These are phyloP conservation scores for Xylaria flabelliformis DNA, from an alignment of 495 filamentous ascomycete genomes.

Conservation along the genomic window DNA sequence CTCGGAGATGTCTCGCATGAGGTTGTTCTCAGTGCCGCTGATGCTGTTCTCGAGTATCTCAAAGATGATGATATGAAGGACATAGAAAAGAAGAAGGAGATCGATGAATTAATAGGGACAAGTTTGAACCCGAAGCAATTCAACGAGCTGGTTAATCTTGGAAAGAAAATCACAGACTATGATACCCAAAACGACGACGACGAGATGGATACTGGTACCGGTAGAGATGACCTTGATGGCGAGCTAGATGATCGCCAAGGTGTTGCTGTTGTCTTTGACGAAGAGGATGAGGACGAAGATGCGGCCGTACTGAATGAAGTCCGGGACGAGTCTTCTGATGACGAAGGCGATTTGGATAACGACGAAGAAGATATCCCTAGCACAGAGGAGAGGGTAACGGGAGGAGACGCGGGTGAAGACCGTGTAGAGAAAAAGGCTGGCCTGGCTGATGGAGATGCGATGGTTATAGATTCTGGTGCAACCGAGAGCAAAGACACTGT, in stretches of 20 bases:
- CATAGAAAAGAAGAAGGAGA: conserved; percentile 96
- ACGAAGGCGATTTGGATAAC: conserved; percentile 60
- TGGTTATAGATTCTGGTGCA: conserved; percentile 76
- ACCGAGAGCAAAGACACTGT: conserved; percentile 44
- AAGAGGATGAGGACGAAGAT: conserved; percentile 89
- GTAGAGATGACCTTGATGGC: conserved; percentile 61
- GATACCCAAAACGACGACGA: conserved; percentile 97
- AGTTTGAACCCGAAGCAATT: conserved; percentile 89
- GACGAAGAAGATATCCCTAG: conserved; percentile 72
- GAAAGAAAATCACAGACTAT: conserved; percentile 99
- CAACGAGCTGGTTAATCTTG: conserved; percentile 94
- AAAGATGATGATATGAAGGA: conserved; percentile 98
- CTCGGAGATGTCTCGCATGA: conserved; percentile 94
- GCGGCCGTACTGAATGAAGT: conserved; percentile 78
- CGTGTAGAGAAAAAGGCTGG: conserved; percentile 58
- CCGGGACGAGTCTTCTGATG: conserved; percentile 84
- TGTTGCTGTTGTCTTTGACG: conserved; percentile 95
- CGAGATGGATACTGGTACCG: conserved; percentile 72
- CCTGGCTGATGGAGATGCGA: conserved; percentile 66
- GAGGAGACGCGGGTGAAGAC: conserved; percentile 59
- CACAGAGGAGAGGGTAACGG: conserved; percentile 59
- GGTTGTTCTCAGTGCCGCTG: conserved; percentile 92
- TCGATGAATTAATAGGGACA: conserved; percentile 88
- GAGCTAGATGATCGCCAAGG: conserved; percentile 94
- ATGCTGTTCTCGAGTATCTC: conserved; percentile 86